Evolutionary conservation across 176 grass and related monocot species (phyloP), one percentile per base, ranked within the genome.

Genomic region (Thalia dealbata): DNA sequence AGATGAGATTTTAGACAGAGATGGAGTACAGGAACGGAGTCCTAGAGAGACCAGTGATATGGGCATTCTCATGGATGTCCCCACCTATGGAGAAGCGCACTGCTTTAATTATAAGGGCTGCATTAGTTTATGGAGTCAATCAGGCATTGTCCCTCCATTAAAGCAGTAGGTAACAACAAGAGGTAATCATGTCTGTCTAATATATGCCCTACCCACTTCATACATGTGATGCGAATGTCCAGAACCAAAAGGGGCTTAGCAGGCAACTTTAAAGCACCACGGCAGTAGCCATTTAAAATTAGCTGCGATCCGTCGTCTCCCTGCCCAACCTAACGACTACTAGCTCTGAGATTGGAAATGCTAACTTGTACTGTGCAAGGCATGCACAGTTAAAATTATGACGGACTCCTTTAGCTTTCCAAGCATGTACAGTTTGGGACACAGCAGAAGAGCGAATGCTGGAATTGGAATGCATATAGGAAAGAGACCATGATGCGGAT

Each of bases 1-100:
- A 66, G 28, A 38, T 65, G 32, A 38, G 41, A 32, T 38, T 38
- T 38, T n/a, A n/a, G n/a, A 42, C 16, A 8, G 6, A 0, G 10
- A 26, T 6, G 23, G 25, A 8, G 26, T 64, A 12, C 5, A 30
- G 25, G 6, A 7, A 14, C 4, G 29, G 62, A 64, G 28, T 38
- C 32, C 32, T 11, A 10, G 30, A 41, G 15, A 22, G 58, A 63
- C n/a, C 43, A 50, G 38, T 11, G 27, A 38, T 19, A 41, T 13
- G 38, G 23, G 59, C 72, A 74, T 74, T 51, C 54, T 43, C 72
- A 74, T 74, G 9, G 18, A 15, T 75, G 73, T 75, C 41, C 73
- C 73, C 73, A 63, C 32, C 70, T 72, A 25, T 55, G 70, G 32
- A 32, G 26, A 73, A 55, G 27, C 22, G 26, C 71, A 52, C 15